Base-by-base conservation (phyloP, 2,329 filamentous ascomycete genomes). In the Sporothrix dimorphospora region DNA sequence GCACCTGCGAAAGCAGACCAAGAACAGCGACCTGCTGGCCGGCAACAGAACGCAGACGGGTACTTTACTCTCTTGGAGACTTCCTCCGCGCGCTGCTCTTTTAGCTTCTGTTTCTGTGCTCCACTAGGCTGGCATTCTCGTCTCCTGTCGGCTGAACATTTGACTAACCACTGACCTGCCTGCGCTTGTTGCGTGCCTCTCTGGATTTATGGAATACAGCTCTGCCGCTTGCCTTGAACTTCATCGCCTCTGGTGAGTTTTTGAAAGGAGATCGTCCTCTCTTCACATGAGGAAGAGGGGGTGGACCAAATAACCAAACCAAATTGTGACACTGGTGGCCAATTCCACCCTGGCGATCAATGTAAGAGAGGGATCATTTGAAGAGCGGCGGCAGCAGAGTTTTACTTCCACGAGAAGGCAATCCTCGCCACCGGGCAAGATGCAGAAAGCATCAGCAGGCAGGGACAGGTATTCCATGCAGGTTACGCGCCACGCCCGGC, bases 221-320 rank as follows among this genome's bases (percentile, higher is more conserved):
- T 76, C 83, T 94, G 76, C 93, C 93, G 77, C 84, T 96, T 82
- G 92, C 93, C 81, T 86, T 96, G 80, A 96, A 96, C 84, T 96
- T 96, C 85, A 92, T 96, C 84, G 93, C 93, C 81, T 93, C 92
- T 85, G 92, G 93, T 96, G 90, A 95, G 93, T 95, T 57, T 66
- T 51, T 49, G 65, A 73, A 63, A 57, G 49, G 59, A 55, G 45
- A 51, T 38, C 61, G 42, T 45, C 59, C 30, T 11, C 82, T 81
- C 81, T 80, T 80, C 79, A 78, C 66, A 55, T 53, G 47, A 51
- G 21, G 21, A 40, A 24, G 51, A 69, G 67, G 51, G 3, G 19
- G 16, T 24, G 38, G 21, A 45, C 47, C 19, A 27, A 66, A 49
- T 27, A 66, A 21, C 7, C 42, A 30, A 12, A 49, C 42, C 16